Conservation (phyloP, 805 yeast genomes). For the Blastobotrys mokoenaii region DNA sequence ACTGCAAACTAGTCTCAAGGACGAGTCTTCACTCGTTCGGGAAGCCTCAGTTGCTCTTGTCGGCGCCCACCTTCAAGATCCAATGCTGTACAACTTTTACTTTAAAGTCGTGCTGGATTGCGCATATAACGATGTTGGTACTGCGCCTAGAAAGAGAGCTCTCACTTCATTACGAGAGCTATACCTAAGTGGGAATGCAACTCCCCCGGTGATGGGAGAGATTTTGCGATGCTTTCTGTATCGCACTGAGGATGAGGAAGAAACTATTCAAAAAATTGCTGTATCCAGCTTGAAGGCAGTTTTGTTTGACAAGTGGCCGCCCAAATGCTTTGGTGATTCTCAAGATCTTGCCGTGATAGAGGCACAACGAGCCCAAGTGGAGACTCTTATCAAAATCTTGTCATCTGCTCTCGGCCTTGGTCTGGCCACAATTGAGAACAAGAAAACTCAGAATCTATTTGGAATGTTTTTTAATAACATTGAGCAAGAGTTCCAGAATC, state of each 20-base stretch:
- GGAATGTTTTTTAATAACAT: background rate
- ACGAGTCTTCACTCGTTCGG: constrained; percentile 61
- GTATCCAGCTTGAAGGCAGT: constrained; percentile 1
- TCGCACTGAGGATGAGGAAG: constrained; percentile 2
- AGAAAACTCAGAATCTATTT: background rate
- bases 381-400: background rate
- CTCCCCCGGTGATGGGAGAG: background rate
- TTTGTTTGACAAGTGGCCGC: constrained; percentile 4
- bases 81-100: constrained; percentile 22
- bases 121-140: constrained; percentile 45
- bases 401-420: background rate
- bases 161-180: constrained; percentile 32
- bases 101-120: constrained; percentile 42
- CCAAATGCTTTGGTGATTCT: background rate
- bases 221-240: background rate
- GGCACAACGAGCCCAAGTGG: background rate
- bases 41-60: constrained; percentile 70
- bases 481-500: background rate
- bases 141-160: constrained; percentile 57
- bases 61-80: constrained; percentile 35
- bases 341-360: background rate
- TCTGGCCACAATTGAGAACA: background rate
- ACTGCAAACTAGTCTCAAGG: constrained; percentile 44
- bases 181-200: constrained; percentile 3
- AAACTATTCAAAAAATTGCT: constrained; percentile 4